Base-by-base conservation (phyloP, 176 grass and related monocot genomes). In the Eragrostis nindensis region DNA sequence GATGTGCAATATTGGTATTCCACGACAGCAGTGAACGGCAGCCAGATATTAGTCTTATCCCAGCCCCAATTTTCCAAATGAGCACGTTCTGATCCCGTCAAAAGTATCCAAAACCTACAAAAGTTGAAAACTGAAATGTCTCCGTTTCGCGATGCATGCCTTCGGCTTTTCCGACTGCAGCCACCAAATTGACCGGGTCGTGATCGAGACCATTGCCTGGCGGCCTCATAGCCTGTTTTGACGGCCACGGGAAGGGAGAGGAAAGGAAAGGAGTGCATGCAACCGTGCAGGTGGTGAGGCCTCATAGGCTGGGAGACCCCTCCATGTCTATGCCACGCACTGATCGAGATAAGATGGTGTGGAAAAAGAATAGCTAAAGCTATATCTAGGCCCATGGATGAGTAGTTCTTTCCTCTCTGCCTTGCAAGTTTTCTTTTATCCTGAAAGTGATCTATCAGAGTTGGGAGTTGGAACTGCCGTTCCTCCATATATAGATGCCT, bases 361-460 rank as follows among this genome's bases (percentile, higher is more conserved):
- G 29, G 59, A 67, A 62, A 78, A 66, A 73, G 74, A 2, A 48
- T 82, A 39, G 55, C 6, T 49, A 63, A 30, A 30, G 60, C 60
- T 62, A 30, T 36, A 73, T 59, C 42, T 63, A 25, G 77, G 29
- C 27, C 43, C 32, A 76, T 40, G 78, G 7, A 4, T 55, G 21
- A 70, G 63, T 19, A 8, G 15, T 66, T 40, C 48, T 79, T 68
- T 41, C 32, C 63, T 68, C 64, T 68, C 62, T 66, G 49, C 46
- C 68, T 30, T 48, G 74, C 49, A 19, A 14, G 21, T 27, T 41
- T 17, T 44, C 46, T 75, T 75, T 88, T 57, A 75, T 50, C 21
- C 82, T 76, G 76, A 89, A 80, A 89, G 54, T 75, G 75, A 76
- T 89, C 65, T 70, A 76, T 89, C 65, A 75, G 41, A 80, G 62